Evolutionary conservation across 805 yeast genomes (phyloP).

Genomic region (Wickerhamiella sorbophila): DNA sequence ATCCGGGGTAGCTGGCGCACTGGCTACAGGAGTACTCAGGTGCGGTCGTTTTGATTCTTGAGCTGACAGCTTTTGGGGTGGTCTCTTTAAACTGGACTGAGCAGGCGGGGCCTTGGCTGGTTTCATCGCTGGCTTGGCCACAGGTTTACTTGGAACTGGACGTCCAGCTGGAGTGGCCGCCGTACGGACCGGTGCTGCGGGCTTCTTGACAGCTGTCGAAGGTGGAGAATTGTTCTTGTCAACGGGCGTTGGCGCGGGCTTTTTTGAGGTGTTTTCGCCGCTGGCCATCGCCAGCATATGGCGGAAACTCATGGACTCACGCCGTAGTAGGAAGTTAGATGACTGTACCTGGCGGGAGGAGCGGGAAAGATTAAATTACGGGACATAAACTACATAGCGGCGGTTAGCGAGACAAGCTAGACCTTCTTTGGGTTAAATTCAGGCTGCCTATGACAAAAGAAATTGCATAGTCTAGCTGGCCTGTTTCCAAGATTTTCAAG

Average conservation of each 20-base stretch:
- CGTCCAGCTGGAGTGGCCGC: no score
- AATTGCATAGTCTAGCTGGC: slow-evolving; percentile 13
- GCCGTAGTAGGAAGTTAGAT: no score
- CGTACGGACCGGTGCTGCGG: no score
- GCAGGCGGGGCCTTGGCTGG: slow-evolving; percentile 8
- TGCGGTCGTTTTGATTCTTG: neutral
- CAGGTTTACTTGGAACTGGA: slow-evolving; percentile 1
- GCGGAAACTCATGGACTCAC: slow-evolving; percentile 14
- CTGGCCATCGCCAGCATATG: slow-evolving; percentile 18
- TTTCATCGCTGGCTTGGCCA: neutral
- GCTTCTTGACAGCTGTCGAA: no score
- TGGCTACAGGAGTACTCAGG: slow-evolving; percentile 1
- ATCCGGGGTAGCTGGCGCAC: neutral
- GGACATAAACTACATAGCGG: no score
- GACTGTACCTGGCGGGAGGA: no score
- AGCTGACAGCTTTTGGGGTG: neutral
- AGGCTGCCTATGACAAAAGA: slow-evolving; percentile 11
- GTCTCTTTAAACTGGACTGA: no score
- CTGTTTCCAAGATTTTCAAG: slow-evolving; percentile 7
- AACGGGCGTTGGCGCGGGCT: no score
- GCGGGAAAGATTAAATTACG: no score
- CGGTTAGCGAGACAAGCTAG: no score
- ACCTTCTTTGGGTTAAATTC: slow-evolving; percentile 12
- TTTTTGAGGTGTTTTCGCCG: neutral
- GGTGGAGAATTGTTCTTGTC: no score